These are phyloP conservation scores for Maudiozyma saulgeensis DNA, from an alignment of 805 yeast genomes.

Conservation along the genomic window DNA sequence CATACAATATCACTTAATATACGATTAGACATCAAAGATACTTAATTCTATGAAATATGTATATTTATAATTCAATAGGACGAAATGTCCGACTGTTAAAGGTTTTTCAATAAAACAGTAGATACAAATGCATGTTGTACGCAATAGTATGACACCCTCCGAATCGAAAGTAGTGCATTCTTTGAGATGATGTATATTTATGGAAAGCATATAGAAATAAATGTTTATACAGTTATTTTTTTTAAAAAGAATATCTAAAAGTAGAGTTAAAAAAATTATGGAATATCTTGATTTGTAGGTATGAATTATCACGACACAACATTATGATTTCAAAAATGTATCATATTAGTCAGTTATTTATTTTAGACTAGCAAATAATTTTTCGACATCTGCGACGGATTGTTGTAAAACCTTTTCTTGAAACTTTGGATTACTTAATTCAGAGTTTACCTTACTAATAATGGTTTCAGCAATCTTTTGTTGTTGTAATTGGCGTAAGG, in stretches of 20 bases:
- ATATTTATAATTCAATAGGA: background rate
- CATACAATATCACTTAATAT: conserved; percentile 5
- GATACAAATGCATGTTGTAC: too few species aligned
- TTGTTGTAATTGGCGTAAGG: conserved; percentile 94
- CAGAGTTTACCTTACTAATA: conserved; percentile 79
- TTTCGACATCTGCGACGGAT: conserved; percentile 87
- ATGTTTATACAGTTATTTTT: background rate
- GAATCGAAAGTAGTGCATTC: too few species aligned
- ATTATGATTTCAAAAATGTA: background rate
- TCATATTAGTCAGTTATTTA: conserved; percentile 5
- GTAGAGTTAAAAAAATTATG: background rate
- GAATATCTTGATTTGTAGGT: background rate
- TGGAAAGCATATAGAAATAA: background rate
- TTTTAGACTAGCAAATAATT: conserved; percentile 46
- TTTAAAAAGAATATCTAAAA: conserved; percentile 8
- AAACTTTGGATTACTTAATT: conserved; percentile 78
- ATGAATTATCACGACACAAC: too few species aligned
- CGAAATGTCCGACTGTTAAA: too few species aligned
- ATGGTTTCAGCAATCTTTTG: conserved; percentile 80
- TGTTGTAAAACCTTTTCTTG: conserved; percentile 87
- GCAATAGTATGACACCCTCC: too few species aligned
- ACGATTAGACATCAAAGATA: conserved; percentile 1
- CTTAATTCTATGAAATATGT: background rate
- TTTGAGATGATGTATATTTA: background rate
- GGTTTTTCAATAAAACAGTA: too few species aligned